Evolutionary conservation across 306 rosid genomes (phyloP).

Genomic region (Acacia crassicarpa): DNA sequence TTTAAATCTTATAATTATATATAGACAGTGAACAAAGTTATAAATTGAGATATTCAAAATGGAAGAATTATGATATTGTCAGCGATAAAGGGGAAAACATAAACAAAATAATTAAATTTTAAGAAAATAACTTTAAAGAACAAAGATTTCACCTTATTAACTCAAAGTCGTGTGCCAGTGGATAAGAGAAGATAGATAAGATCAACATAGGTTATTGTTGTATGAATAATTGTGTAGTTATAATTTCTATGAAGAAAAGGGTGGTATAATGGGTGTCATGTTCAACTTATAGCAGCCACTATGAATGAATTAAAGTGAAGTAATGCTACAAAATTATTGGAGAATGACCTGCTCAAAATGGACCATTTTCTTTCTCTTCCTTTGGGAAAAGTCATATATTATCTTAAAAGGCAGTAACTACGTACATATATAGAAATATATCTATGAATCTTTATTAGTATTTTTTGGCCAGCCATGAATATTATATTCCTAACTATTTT

Average conservation of each 20-base stretch:
- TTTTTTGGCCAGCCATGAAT: not conserved
- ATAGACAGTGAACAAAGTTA: not conserved
- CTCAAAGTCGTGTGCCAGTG: not conserved
- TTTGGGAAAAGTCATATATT: not conserved
- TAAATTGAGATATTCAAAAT: not conserved
- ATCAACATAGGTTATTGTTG: not conserved
- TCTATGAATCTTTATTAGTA: not conserved
- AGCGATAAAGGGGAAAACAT: too few species aligned
- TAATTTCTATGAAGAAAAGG: not conserved
- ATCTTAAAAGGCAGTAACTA: not conserved
- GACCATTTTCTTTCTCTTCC: not conserved
- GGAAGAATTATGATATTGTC: not conserved
- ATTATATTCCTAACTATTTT: not conserved
- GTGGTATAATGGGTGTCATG: slow-evolving; percentile 30
- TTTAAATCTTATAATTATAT: too few species aligned
- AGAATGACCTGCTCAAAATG: slow-evolving; percentile 19
- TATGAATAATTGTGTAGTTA: not conserved
- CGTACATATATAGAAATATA: too few species aligned
- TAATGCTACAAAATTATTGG: slow-evolving; percentile 14
- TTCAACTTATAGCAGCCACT: slow-evolving; percentile 19
- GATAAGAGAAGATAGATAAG: not conserved
- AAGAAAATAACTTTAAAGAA: not conserved
- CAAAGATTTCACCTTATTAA: not conserved
- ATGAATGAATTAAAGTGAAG: slow-evolving; percentile 27
- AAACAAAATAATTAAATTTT: too few species aligned